These are phyloP conservation scores for Fomitopsis serialis DNA, from an alignment of 768 basidiomycete species.

Conservation along the genomic window DNA sequence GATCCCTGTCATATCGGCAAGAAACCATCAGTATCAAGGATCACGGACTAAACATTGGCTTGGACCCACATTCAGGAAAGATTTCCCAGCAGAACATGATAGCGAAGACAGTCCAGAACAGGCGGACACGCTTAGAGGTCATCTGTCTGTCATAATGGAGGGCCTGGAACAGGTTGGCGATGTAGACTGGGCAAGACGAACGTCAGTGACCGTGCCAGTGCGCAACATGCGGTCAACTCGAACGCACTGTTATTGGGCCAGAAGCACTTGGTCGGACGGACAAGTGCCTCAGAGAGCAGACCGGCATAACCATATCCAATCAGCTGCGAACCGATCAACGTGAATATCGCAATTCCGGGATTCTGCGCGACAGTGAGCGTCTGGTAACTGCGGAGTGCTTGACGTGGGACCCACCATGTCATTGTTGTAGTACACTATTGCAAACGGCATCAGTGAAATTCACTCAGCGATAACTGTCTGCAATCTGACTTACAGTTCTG, in stretches of 20 bases:
- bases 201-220: neutral
- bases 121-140: conserved; percentile 31
- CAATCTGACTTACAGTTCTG: conserved; percentile 20
- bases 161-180: conserved; percentile 27
- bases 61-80: conserved; percentile 33
- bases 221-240: neutral
- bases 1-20: conserved; percentile 36
- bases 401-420: conserved; percentile 16
- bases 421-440: conserved; percentile 35
- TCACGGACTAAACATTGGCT: neutral
- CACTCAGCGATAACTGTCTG: neutral
- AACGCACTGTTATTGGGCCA: conserved; percentile 24
- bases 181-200: conserved; percentile 17
- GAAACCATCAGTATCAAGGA: conserved; percentile 13
- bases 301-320: conserved; percentile 32
- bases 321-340: conserved; percentile 28
- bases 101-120: conserved; percentile 35
- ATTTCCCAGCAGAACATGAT: conserved; percentile 31
- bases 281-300: conserved; percentile 38
- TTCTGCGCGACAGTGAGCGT: conserved; percentile 9
- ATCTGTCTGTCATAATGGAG: conserved; percentile 32
- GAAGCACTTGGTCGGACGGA: conserved; percentile 41
- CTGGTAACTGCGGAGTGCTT: neutral
- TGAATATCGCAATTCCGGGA: conserved; percentile 27
- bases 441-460: neutral